Percentiles rank a stretch among this genome's conserved stretches.
These are phyloP conservation scores for Monilinia laxa DNA, from an alignment of 2,329 filamentous ascomycete species.

Conservation along the genomic window DNA sequence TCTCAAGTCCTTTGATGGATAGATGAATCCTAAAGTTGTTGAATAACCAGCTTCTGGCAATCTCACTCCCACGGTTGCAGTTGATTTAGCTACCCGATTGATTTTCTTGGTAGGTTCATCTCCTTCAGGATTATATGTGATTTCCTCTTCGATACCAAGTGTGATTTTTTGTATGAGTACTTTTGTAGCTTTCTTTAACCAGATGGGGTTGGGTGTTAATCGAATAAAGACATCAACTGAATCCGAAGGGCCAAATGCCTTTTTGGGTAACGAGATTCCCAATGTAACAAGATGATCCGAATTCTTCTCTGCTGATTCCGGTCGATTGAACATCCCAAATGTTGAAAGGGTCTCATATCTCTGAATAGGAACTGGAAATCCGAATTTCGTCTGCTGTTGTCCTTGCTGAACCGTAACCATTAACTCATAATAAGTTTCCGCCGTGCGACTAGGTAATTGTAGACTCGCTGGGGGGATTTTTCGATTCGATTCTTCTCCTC, in stretches of 20 bases:
- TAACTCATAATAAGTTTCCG: conserved; percentile 95
- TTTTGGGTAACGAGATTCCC: conserved; percentile 86
- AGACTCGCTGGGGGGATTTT: conserved; percentile 90
- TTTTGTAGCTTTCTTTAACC: conserved; percentile 83
- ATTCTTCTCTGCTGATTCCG: conserved; percentile 81
- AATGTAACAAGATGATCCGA: conserved; percentile 89
- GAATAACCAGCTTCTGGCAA: conserved; percentile 90
- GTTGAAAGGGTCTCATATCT: conserved; percentile 96
- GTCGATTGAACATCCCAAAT: conserved; percentile 99
- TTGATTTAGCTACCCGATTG: conserved; percentile 82
- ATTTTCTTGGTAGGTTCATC: conserved; percentile 90
- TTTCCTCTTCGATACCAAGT: conserved; percentile 91
- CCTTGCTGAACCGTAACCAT: conserved; percentile 95
- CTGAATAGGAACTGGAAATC: conserved; percentile 85
- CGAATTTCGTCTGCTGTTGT: conserved; percentile 83
- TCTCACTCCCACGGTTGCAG: conserved; percentile 76
- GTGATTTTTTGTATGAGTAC: conserved; percentile 95
- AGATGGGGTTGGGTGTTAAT: conserved; percentile 86
- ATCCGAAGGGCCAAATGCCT: conserved; percentile 95
- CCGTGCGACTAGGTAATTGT: conserved; percentile 87
- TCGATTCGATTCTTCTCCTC: conserved; percentile 84
- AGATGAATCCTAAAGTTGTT: conserved; percentile 87
- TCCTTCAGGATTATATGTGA: conserved; percentile 97
- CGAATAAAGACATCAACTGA: conserved; percentile 97
- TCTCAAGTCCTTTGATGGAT: conserved; percentile 83